Evolutionary conservation across 306 rosid genomes (phyloP).

Genomic region (Leucaena leucocephala): DNA sequence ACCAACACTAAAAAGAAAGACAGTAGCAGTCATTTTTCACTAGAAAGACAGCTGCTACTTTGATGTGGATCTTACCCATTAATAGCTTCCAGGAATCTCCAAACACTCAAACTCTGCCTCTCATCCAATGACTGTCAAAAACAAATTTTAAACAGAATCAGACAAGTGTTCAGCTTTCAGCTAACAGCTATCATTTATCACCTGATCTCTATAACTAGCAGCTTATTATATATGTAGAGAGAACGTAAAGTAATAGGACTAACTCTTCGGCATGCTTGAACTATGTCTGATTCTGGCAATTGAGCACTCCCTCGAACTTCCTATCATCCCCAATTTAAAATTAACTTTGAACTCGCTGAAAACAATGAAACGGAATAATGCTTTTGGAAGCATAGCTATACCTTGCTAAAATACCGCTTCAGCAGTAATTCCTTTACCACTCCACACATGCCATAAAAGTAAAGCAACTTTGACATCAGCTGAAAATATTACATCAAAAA

Average conservation of each 20-base stretch:
- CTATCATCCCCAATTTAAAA: conserved; percentile 54
- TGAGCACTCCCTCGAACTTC: conserved; percentile 76
- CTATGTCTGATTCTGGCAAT: conserved; percentile 73
- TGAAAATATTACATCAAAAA: conserved; percentile 39
- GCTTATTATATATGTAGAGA: not conserved
- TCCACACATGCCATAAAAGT: conserved; percentile 95
- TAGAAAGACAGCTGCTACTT: conserved; percentile 2
- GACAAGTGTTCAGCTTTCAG: conserved; percentile 36
- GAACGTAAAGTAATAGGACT: conserved; percentile 39
- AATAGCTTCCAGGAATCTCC: conserved; percentile 94
- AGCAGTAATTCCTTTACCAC: conserved; percentile 83
- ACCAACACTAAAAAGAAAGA: not conserved
- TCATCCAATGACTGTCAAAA: conserved; percentile 76
- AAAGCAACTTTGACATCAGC: conserved; percentile 84
- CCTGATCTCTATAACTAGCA: not conserved
- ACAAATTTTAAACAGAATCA: conserved; percentile 34
- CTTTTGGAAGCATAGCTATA: conserved; percentile 39
- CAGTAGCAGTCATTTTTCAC: not conserved
- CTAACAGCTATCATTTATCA: conserved; percentile 13
- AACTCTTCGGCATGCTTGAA: conserved; percentile 91
- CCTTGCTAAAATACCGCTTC: conserved; percentile 96
- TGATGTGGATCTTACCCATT: conserved; percentile 63
- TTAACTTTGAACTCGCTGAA: conserved; percentile 24
- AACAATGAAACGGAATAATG: conserved; percentile 26
- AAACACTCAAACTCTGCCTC: conserved; percentile 80